Evolutionary conservation across 129 eudicot species (phyloP).

Genomic region (Helianthus annuus): DNA sequence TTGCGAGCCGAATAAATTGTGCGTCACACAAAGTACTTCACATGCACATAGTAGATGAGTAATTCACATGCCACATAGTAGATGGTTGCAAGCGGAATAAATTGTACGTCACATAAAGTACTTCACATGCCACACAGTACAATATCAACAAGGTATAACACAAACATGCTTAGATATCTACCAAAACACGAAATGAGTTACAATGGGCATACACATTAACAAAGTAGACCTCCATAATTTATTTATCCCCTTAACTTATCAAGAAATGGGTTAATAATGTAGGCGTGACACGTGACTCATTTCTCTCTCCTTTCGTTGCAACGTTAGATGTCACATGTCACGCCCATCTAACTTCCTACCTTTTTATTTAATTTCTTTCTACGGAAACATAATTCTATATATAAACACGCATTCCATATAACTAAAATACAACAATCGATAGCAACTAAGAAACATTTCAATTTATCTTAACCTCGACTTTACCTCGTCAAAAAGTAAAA

Average conservation of each 20-base stretch:
- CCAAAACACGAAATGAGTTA: not conserved
- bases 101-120: not conserved
- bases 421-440: conserved; percentile 28
- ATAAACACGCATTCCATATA: conserved; percentile 11
- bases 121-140: not conserved
- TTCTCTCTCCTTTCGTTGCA: not conserved
- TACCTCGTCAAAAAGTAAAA: conserved; percentile 8
- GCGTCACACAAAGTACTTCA: not conserved
- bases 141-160: not conserved
- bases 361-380: not conserved
- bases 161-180: not conserved
- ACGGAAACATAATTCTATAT: not conserved
- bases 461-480: conserved; percentile 19
- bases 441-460: conserved; percentile 15
- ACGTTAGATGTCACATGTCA: not conserved
- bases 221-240: conserved; percentile 19
- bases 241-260: conserved; percentile 19
- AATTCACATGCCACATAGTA: not conserved
- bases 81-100: not conserved
- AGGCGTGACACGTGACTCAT: not conserved
- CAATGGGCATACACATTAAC: not conserved
- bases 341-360: not conserved
- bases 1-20: not conserved
- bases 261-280: conserved; percentile 13
- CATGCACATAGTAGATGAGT: not conserved